Conservation (phyloP, 352 stramenopile genomes). For the Phytophthora fragariaefolia region DNA sequence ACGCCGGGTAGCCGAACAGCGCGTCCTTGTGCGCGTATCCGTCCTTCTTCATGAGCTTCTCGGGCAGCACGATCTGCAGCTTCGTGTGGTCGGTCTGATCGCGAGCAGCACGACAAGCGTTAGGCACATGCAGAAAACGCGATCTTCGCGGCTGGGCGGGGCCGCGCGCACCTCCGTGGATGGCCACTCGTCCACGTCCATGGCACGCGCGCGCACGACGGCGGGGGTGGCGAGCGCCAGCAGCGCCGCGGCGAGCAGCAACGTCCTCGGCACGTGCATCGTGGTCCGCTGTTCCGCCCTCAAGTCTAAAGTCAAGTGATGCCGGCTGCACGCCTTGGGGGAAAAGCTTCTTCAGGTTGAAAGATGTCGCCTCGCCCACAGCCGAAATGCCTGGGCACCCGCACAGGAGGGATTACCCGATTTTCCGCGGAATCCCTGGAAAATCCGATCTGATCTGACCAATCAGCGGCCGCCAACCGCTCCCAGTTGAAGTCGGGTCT, state of each 20-base stretch:
- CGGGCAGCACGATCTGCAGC: slow-evolving; percentile 88
- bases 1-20: slow-evolving; percentile 96
- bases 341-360: slow-evolving; percentile 34
- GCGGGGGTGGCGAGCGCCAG: slow-evolving; percentile 26
- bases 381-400: not conserved
- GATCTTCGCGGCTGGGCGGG: not conserved
- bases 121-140: slow-evolving; percentile 2
- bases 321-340: slow-evolving; percentile 8
- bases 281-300: slow-evolving; percentile 27
- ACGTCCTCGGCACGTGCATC: slow-evolving; percentile 30
- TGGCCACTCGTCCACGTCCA: slow-evolving; percentile 87
- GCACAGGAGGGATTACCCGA: slow-evolving; percentile 26
- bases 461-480: slow-evolving; percentile 22
- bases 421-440: slow-evolving; percentile 8
- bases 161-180: slow-evolving; percentile 68
- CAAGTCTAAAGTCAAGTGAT: slow-evolving; percentile 35
- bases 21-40: slow-evolving; percentile 97
- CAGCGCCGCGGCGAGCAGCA: slow-evolving; percentile 33
- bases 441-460: slow-evolving; percentile 33
- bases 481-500: slow-evolving; percentile 16
- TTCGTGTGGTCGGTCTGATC: slow-evolving; percentile 87
- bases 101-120: slow-evolving; percentile 7
- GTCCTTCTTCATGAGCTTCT: slow-evolving; percentile 90
- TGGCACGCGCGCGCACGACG: slow-evolving; percentile 44
- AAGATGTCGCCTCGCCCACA: slow-evolving; percentile 21